Conservation (phyloP, 176 grass and related monocot species). For the Saccharum officinarum region DNA sequence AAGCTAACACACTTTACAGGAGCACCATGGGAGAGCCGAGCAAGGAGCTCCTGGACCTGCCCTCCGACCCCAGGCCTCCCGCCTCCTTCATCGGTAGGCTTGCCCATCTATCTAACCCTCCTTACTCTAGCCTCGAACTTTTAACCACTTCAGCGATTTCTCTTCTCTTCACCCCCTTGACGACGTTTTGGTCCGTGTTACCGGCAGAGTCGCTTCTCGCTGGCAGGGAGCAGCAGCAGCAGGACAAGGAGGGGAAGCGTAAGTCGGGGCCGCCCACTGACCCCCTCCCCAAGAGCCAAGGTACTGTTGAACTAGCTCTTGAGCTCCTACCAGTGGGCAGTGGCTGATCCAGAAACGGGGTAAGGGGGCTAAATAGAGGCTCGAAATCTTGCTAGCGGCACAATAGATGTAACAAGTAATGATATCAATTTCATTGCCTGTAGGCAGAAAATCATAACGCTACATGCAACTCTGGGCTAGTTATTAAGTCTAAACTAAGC, state of each 20-base stretch:
- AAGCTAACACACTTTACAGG: background rate
- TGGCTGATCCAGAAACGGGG: too few relatives aligned
- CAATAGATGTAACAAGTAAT: too few relatives aligned
- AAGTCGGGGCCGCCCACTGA: constrained; percentile 31
- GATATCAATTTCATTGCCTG: constrained; percentile 33
- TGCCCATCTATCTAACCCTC: background rate
- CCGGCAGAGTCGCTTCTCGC: constrained; percentile 56
- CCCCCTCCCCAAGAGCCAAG: constrained; percentile 60
- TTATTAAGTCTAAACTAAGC: constrained; percentile 23
- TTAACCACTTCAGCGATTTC: background rate
- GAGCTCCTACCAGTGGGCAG: background rate
- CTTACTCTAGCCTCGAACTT: background rate
- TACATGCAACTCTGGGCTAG: constrained; percentile 7
- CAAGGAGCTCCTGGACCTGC: constrained; percentile 54
- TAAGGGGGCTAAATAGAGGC: too few relatives aligned
- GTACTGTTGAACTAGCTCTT: constrained; percentile 24
- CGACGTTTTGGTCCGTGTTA: background rate
- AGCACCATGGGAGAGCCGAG: constrained; percentile 55
- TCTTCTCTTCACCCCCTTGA: background rate
- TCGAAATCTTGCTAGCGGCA: too few relatives aligned
- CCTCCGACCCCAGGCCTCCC: constrained; percentile 39
- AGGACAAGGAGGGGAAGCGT: constrained; percentile 16
- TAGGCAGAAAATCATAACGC: constrained; percentile 27
- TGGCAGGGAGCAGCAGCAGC: constrained; percentile 10
- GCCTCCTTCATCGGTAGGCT: constrained; percentile 43